These are phyloP conservation scores for Mortierella sp. DNA, from an alignment of 371 early-diverging fungal genomes.

Conservation along the genomic window DNA sequence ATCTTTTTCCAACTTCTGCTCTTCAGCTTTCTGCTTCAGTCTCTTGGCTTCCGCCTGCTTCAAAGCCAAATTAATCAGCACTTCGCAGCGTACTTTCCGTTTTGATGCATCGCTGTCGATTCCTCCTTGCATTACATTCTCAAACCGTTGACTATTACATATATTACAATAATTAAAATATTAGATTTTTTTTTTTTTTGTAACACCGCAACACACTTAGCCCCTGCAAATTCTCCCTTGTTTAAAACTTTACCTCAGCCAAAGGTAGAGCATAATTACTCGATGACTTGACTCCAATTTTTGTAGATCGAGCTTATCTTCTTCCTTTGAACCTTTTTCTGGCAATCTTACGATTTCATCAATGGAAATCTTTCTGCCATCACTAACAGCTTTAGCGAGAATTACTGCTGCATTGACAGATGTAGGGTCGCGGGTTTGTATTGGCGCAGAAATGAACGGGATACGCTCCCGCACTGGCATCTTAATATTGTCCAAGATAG, in stretches of 20 bases:
- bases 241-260: slow-evolving; percentile 76
- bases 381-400: slow-evolving; percentile 62
- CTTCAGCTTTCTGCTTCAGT: background rate
- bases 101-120: slow-evolving; percentile 16
- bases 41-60: background rate
- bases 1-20: background rate
- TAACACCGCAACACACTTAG: background rate
- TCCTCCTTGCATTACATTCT: slow-evolving; percentile 59
- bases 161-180: background rate
- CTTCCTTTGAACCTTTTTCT: slow-evolving; percentile 26
- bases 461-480: slow-evolving; percentile 75
- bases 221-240: background rate
- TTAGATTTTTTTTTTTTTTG: background rate
- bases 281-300: slow-evolving; percentile 80
- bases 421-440: slow-evolving; percentile 59
- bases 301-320: slow-evolving; percentile 56
- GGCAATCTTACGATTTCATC: slow-evolving; percentile 70
- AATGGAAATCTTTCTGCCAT: slow-evolving; percentile 57
- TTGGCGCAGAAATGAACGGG: slow-evolving; percentile 76
- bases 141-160: slow-evolving; percentile 60
- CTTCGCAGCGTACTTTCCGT: slow-evolving; percentile 47
- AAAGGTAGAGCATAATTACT: slow-evolving; percentile 85
- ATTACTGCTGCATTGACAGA: slow-evolving; percentile 49
- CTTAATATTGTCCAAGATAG: slow-evolving; percentile 69
- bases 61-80: slow-evolving; percentile 40